phyloP scores from a whole-genome alignment of 2,329 filamentous ascomycete genomes.

The Beauveria varroae region DNA sequence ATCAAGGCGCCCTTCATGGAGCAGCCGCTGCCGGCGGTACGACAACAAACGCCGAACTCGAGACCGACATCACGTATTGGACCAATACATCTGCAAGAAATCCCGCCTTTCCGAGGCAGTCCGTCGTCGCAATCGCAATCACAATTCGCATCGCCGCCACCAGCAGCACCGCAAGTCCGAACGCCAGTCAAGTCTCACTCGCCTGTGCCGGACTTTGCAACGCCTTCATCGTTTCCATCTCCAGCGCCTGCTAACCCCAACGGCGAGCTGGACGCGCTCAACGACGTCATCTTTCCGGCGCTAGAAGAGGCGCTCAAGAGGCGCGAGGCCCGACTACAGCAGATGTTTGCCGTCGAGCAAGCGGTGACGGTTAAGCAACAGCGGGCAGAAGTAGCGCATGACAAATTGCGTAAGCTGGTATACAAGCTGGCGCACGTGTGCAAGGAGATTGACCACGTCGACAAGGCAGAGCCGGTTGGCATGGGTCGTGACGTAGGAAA shows the following conservation, averaged over 20 bases:
- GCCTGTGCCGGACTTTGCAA: conserved; percentile 23
- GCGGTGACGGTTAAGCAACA: conserved; percentile 53
- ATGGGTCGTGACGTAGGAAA: conserved; percentile 89
- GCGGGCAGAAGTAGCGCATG: conserved; percentile 65
- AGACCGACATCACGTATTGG: conserved; percentile 29
- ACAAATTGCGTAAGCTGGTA: conserved; percentile 73
- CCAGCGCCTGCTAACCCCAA: conserved; percentile 50
- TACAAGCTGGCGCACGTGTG: conserved; percentile 77
- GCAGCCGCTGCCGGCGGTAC: conserved; percentile 15
- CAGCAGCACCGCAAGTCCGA: conserved; percentile 5
- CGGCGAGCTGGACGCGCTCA: conserved; percentile 75
- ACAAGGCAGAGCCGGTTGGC: conserved; percentile 78
- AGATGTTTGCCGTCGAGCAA: conserved; percentile 21
- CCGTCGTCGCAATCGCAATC: conserved; percentile 24
- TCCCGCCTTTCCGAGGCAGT: conserved; percentile 44
- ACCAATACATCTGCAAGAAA: conserved; percentile 43
- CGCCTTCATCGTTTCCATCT: conserved; percentile 47
- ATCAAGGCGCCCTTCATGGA: conserved; percentile 4
- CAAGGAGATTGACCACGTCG: conserved; percentile 82
- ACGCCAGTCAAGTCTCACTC: conserved; percentile 24
- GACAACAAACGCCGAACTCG: conserved; percentile 22
- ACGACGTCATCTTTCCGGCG: conserved; percentile 87
- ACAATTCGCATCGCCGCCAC: conserved; percentile 12
- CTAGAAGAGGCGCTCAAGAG: conserved; percentile 85
- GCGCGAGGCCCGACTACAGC: conserved; percentile 55